phyloP scores from a whole-genome alignment of 805 yeast species.

The Grigorovia jiainica region DNA sequence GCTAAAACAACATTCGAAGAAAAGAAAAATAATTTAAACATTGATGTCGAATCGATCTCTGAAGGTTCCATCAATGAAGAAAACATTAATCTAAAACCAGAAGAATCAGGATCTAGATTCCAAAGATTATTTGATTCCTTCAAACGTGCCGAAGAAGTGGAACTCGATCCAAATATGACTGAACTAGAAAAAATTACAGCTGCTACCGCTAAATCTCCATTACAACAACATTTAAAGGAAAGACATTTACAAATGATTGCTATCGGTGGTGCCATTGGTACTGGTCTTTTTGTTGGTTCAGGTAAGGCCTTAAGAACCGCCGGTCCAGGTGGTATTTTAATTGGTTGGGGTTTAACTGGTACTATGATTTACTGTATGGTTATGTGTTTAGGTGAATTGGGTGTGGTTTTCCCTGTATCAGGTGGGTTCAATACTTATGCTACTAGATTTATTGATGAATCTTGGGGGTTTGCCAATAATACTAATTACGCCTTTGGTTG shows the following conservation, averaged over 20 bases:
- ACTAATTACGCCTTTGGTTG: conserved; percentile 48
- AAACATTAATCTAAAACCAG: neutral
- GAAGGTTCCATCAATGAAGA: conserved; percentile 1
- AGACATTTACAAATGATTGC: conserved; percentile 56
- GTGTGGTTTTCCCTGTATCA: conserved; percentile 53
- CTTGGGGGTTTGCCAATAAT: too few species aligned
- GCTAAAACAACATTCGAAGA: neutral
- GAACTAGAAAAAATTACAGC: conserved; percentile 39
- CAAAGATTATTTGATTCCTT: conserved; percentile 1
- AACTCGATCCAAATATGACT: conserved; percentile 32
- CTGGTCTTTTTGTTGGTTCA: conserved; percentile 68
- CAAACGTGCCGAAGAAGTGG: conserved; percentile 48
- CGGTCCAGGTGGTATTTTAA: conserved; percentile 56
- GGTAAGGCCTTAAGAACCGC: conserved; percentile 53
- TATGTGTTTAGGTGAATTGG: conserved; percentile 56
- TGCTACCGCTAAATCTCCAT: conserved; percentile 43
- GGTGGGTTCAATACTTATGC: conserved; percentile 58
- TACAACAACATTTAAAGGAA: conserved; percentile 42
- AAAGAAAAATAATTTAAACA: neutral
- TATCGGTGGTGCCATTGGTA: conserved; percentile 64
- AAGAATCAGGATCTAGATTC: neutral
- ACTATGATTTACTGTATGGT: conserved; percentile 47
- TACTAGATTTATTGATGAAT: conserved; percentile 48
- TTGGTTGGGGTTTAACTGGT: conserved; percentile 52
- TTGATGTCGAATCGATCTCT: conserved; percentile 2